phyloP scores from a whole-genome alignment of 106 monocot species.

The Vanilla planifolia region DNA sequence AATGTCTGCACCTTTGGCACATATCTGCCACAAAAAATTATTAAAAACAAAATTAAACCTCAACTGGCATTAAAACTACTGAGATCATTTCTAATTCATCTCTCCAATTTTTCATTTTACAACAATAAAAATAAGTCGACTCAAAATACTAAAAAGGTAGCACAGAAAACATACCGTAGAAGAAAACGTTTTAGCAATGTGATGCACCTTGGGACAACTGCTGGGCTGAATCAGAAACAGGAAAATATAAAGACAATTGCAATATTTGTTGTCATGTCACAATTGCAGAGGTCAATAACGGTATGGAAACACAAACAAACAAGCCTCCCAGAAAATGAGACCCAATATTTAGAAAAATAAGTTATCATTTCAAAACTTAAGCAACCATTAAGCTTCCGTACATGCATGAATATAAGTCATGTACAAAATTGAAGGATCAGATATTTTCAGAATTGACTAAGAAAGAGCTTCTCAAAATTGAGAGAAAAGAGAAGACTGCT shows the following conservation, averaged over 20 bases:
- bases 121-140: constrained; percentile 1
- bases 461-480: neutral
- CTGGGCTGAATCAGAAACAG: constrained; percentile 62
- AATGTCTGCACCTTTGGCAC: constrained; percentile 72
- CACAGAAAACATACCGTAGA: constrained; percentile 53
- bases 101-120: neutral
- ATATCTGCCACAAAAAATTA: constrained; percentile 59
- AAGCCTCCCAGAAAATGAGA: neutral
- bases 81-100: neutral
- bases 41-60: neutral
- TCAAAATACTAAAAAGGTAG: constrained; percentile 1
- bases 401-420: constrained; percentile 4
- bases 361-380: neutral
- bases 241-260: constrained; percentile 13
- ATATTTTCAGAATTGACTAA: no score
- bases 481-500: neutral
- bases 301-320: neutral
- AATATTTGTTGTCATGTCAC: neutral
- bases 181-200: constrained; percentile 82
- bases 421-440: no score
- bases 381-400: neutral
- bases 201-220: constrained; percentile 84
- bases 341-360: neutral
- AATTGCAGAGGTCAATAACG: neutral
- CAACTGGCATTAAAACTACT: constrained; percentile 1